Evolutionary conservation across 495 filamentous ascomycete genomes (phyloP).

Genomic region (Aspergillus incahuasiensis): DNA sequence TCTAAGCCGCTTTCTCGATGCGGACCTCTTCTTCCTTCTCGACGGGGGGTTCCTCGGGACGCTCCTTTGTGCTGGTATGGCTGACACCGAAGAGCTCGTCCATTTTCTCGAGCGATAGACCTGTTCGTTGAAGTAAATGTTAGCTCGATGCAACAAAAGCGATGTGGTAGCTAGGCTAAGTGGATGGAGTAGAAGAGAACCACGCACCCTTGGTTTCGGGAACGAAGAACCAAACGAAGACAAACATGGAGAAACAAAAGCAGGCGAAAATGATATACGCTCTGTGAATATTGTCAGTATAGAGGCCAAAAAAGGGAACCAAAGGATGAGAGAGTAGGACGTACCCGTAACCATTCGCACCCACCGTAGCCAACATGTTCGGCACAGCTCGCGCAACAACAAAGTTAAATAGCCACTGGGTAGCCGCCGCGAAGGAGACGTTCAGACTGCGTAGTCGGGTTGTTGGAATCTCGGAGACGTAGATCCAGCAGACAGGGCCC

Average conservation of each 20-base stretch:
- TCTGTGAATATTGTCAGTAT: conserved; percentile 2
- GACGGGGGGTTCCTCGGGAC: not conserved
- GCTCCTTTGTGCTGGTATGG: not conserved
- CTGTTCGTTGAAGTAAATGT: conserved; percentile 12
- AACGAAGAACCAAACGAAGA: conserved; percentile 68
- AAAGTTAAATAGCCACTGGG: conserved; percentile 45
- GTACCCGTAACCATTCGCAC: conserved; percentile 55
- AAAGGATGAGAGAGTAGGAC: conserved; percentile 11
- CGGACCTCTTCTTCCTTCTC: conserved; percentile 17
- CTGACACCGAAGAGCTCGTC: conserved; percentile 51
- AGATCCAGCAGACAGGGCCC: conserved; percentile 49
- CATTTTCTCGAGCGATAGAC: conserved; percentile 45
- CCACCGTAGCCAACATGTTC: conserved; percentile 51
- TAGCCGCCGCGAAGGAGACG: conserved; percentile 61
- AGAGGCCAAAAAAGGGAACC: not conserved
- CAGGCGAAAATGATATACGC: conserved; percentile 44
- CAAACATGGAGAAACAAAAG: conserved; percentile 63
- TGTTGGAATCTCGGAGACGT: conserved; percentile 61
- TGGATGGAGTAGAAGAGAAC: not conserved
- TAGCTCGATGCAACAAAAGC: not conserved
- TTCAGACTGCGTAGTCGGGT: conserved; percentile 67
- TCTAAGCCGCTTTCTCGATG: conserved; percentile 3
- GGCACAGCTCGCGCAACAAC: conserved; percentile 39
- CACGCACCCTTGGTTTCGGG: conserved; percentile 65
- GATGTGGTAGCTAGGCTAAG: not conserved